Conservation (phyloP, 2,329 filamentous ascomycete species). For the Coniochaeta sp. region DNA sequence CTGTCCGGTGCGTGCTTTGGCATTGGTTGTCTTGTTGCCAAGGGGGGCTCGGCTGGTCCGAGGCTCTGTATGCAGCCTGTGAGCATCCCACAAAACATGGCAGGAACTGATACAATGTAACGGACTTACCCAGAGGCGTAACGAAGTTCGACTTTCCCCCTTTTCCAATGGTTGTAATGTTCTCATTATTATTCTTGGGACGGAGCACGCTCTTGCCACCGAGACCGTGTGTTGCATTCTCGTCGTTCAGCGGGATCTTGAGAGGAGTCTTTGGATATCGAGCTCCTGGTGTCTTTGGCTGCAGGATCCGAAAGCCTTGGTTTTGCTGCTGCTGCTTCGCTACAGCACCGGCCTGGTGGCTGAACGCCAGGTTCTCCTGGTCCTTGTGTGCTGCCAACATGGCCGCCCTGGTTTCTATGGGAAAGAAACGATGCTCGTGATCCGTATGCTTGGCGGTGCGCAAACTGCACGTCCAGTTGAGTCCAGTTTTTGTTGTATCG, state of each 20-base stretch:
- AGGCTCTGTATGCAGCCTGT: constrained; percentile 35
- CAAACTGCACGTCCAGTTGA: too few species aligned
- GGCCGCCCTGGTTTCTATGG: background rate
- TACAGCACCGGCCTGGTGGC: constrained; percentile 61
- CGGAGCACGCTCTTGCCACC: constrained; percentile 53
- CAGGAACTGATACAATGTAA: background rate
- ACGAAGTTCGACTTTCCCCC: constrained; percentile 58
- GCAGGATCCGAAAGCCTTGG: constrained; percentile 24
- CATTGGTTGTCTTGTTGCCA: constrained; percentile 94
- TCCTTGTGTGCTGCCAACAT: constrained; percentile 77
- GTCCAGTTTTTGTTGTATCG: constrained; percentile 6
- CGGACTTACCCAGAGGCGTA: constrained; percentile 68
- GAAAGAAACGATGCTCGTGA: background rate
- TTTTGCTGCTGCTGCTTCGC: constrained; percentile 57
- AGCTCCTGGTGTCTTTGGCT: constrained; percentile 71
- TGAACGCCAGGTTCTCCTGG: constrained; percentile 80
- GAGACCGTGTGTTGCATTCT: constrained; percentile 57
- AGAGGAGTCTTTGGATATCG: constrained; percentile 77
- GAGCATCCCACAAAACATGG: background rate
- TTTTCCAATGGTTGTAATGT: constrained; percentile 43
- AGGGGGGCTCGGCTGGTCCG: constrained; percentile 66
- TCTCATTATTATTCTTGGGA: constrained; percentile 46
- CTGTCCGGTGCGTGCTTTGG: constrained; percentile 58
- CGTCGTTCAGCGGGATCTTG: constrained; percentile 70
- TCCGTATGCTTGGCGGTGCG: background rate